Conservation (phyloP, 192 early-diverging fungal genomes). For the Coemansia biformis region DNA sequence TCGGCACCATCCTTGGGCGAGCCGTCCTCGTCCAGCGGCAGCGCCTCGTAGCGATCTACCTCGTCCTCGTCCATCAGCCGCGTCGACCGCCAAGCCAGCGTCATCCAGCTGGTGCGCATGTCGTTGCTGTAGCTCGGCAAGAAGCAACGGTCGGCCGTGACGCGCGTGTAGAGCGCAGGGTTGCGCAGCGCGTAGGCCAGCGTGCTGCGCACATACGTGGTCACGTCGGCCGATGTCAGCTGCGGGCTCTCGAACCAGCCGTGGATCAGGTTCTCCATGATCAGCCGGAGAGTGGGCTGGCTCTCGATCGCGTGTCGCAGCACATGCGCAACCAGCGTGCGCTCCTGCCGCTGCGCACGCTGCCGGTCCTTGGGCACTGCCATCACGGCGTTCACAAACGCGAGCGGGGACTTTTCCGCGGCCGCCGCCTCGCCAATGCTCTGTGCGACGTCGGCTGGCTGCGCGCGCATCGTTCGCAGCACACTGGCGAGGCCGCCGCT, state of each 20-base stretch:
- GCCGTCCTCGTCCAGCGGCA: slow-evolving; percentile 3
- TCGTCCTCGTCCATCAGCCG: slow-evolving; percentile 45
- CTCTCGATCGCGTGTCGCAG: slow-evolving; percentile 84
- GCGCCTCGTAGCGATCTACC: slow-evolving; percentile 28
- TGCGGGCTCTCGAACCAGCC: slow-evolving; percentile 71
- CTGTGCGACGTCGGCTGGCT: slow-evolving; percentile 13
- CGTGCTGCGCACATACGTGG: slow-evolving; percentile 62
- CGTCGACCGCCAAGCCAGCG: slow-evolving; percentile 44
- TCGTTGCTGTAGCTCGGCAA: slow-evolving; percentile 62
- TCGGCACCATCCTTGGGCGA: not conserved
- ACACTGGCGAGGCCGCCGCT: slow-evolving; percentile 56
- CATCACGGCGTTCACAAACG: slow-evolving; percentile 56
- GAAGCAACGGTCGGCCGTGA: slow-evolving; percentile 57
- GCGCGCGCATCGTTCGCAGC: slow-evolving; percentile 26
- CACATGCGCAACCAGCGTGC: slow-evolving; percentile 77
- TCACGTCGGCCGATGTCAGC: slow-evolving; percentile 60
- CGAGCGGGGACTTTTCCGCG: slow-evolving; percentile 36
- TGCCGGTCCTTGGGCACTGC: slow-evolving; percentile 53
- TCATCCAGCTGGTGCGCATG: slow-evolving; percentile 58
- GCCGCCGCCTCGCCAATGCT: slow-evolving; percentile 14
- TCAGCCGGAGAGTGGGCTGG: slow-evolving; percentile 52
- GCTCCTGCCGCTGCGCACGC: slow-evolving; percentile 70
- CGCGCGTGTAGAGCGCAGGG: slow-evolving; percentile 60
- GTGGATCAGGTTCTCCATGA: slow-evolving; percentile 73
- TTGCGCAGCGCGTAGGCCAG: slow-evolving; percentile 57